phyloP scores from a whole-genome alignment of 768 basidiomycete genomes.

The Amanita rubescens region DNA sequence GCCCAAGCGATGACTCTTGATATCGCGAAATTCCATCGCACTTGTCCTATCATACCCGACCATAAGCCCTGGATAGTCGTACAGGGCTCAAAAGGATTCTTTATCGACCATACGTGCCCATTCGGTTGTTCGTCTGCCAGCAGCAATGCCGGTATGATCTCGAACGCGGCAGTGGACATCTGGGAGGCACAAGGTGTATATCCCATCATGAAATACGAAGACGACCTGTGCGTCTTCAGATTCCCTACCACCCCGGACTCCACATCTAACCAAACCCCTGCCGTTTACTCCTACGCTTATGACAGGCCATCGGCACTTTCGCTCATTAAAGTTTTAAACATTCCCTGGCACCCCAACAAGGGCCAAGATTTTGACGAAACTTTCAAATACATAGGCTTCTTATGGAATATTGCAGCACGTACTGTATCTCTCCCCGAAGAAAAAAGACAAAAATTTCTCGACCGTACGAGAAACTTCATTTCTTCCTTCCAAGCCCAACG shows the following conservation, averaged over 20 bases:
- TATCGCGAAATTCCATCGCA: slow-evolving; percentile 25
- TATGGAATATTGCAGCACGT: slow-evolving; percentile 17
- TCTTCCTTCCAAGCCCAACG: neutral
- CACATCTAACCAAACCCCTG: neutral
- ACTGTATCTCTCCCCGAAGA: slow-evolving; percentile 18
- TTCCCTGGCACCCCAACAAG: slow-evolving; percentile 21
- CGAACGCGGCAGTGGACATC: slow-evolving; percentile 16
- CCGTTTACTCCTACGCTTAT: neutral
- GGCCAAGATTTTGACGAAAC: slow-evolving; percentile 15
- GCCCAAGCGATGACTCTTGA: slow-evolving; percentile 21
- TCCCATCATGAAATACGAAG: slow-evolving; percentile 16
- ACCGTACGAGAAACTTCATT: slow-evolving; percentile 11
- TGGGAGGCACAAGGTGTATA: slow-evolving; percentile 10
- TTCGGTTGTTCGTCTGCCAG: slow-evolving; percentile 18
- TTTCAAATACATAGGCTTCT: slow-evolving; percentile 22
- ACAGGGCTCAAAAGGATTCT: slow-evolving; percentile 11
- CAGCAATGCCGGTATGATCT: slow-evolving; percentile 16
- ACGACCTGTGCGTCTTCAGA: slow-evolving; percentile 21
- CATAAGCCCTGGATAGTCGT: slow-evolving; percentile 25
- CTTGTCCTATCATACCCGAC: slow-evolving; percentile 17
- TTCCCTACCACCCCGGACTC: slow-evolving; percentile 1
- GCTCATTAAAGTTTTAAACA: slow-evolving; percentile 10
- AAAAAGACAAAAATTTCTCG: slow-evolving; percentile 20
- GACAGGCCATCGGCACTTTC: slow-evolving; percentile 3
- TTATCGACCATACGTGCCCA: slow-evolving; percentile 16